Evolutionary conservation across 73 alveolate species (phyloP), one percentile per base, ranked within the genome.

Genomic region (Paramecium tetraurelia): DNA sequence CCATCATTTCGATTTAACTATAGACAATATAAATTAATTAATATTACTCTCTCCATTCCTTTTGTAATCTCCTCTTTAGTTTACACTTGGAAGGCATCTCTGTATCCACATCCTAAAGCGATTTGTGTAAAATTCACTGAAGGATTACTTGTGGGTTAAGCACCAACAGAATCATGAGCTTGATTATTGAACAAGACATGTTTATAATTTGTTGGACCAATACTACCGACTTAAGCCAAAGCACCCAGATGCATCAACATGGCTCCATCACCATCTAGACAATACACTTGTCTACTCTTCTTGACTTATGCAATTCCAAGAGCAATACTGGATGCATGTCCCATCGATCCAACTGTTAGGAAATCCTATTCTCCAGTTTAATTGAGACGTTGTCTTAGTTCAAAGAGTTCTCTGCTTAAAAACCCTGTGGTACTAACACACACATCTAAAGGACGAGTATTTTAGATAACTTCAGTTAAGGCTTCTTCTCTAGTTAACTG

Each of bases 201-300:
- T 58, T 83, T 94, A 89, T 86, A 95, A 89, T 96, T 96, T 33
- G 57, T 58, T 4, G 97, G 96, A 35, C 85, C 85, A 9, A 93
- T 18, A 48, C 77, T 83, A 33, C 98, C 99, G 7, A 97, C 90
- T 22, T 95, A 93, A 18, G 98, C 96, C 86, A 95, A 88, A 18
- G 98, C 86, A 21, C 99, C 99, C 97, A 97, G 89, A 92, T 97
- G 99, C 99, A 97, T 97, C 36, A 97, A 22, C 36, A 89, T 94
- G 16, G 98, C 98, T 16, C 99, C 99, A 95, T 97, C 99, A 2
- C 99, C 99, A 89, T 97, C 99, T 69, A 97, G 89, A 83, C 98
- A 94, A 90, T 92, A 95, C 16, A 97, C 97, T 76, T 92, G 86
- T 69, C 95, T 89, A 68, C 93, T 85, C 57, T 95, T 93, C 77